Base-by-base conservation (phyloP, 2,329 filamentous ascomycete species). In the Bisporella sp. region DNA sequence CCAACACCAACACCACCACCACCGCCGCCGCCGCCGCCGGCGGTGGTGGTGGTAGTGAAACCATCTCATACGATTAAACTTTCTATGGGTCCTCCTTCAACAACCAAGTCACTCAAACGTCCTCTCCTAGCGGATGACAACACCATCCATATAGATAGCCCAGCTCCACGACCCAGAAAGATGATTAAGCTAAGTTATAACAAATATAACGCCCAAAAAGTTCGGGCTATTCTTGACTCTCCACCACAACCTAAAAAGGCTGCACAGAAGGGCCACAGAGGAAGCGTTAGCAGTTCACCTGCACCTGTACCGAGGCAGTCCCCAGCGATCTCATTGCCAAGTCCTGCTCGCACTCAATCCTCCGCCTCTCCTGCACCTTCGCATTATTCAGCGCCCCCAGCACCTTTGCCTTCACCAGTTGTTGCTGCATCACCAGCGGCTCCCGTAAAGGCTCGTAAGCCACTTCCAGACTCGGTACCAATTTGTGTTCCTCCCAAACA, bases 231-330 rank as follows among this genome's bases (percentile, higher is more conserved):
- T 45, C 32, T 55, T 35, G 48, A 51, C 6, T 35, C 31, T 5
- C 49, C 57, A 30, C 59, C 57, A 11, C 58, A 58, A 21, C 59
- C 59, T 40, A 40, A 9, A 55, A 54, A 37, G 53, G 52, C 31
- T 33, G 50, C 28, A 37, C 8, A n/a, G 8, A 37, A 37, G 35
- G 8, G 2, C 8, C 35, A 37, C 35, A 21, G 21, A 21, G 21
- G 21, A 21, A 21, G 21, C 21, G 21, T 21, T 21, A 21, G 21
- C 21, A 21, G 21, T 21, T 21, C 21, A 21, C 21, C 21, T 21
- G 59, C 59, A 29, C 57, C 60, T 13, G 53, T 55, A 33, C 54
- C 59, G 31, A 53, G 51, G 46, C 51, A 51, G 35, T 57, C 59
- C 13, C 50, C 55, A 5, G 45, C 45, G 31, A 21, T 21, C 21